Evolutionary conservation across 2,329 filamentous ascomycete species (phyloP), one percentile per base, ranked within the genome.

Genomic region (Paraphaeosphaeria minitans): DNA sequence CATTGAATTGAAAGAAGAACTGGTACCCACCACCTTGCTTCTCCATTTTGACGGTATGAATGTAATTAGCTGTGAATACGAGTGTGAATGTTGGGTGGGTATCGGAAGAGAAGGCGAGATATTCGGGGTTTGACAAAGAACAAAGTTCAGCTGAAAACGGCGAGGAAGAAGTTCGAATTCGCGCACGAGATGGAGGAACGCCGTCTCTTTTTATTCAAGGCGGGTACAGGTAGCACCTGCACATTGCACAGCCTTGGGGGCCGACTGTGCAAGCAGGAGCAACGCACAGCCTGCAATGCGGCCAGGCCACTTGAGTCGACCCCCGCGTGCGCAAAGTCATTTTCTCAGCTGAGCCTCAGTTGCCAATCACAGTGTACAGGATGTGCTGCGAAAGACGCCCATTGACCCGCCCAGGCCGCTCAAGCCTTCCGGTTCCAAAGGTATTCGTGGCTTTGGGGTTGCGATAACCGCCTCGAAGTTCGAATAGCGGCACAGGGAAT

Each of bases 21-120:
- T 16, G 21, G 22, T 21, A 69, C 72, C 70, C 48, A 75, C 73
- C 72, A 58, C 68, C 67, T 72, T 70, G 68, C 60, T 75, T 75
- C 67, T 75, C 73, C 73, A 75, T 75, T 63, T 39, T 66, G 64
- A 53, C 54, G 56, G 24, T 43, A n/a, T 5, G 22, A n/a, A 13
- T 39, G 13, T 13, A 55, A 19, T 24, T 27, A 24, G 33, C 27
- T 22, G 27, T 46, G 41, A 50, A 49, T 56, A 53, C 49, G 50
- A 54, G 53, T 54, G 53, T 37, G 33, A 13, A 27, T 51, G 14
- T 39, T 55, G 41, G 22, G 42, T 12, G 27, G n/a, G 47, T 14
- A 27, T 33, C 21, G 10, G 29, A 27, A 21, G 31, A 29, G 47
- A 7, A 10, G 35, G 27, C n/a, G 13, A 43, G 57, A 47, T 41